Evolutionary conservation across 179 eudicot species (phyloP), one percentile per base, ranked within the genome.

Genomic region (Beta macrorhiza): DNA sequence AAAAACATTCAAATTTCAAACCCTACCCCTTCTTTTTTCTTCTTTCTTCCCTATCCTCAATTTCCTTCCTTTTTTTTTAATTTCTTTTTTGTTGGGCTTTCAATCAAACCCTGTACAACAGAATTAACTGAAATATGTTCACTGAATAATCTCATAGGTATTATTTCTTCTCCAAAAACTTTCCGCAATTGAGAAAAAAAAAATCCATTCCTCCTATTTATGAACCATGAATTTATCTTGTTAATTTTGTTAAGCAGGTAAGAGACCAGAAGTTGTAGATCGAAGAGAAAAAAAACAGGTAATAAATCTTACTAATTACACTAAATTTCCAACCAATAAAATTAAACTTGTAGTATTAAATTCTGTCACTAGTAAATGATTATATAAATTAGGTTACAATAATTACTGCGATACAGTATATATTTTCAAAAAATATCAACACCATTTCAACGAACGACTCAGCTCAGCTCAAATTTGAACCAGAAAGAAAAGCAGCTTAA

Each of bases 111-210:
- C 0, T 11, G 37, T 25, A 20, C 55, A 78, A 55, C 81, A 3
- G 25, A 70, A 57, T 71, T 79, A 70, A 72, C 77, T 79, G 69
- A 79, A 14, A 58, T 72, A 16, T 9, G 8, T 69, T 53, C 76
- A 61, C 42, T 2, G 44, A 25, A 20, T 59, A n/a, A 59, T 15
- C 5, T 58, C 29, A n/a, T 22, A 32, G 2, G 37, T 32, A 32
- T 32, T 32, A 32, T 32, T 32, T 32, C 37, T 45, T 47, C 15
- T 58, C 1, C 4, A 19, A 6, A 14, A 42, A 70, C 9, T 8
- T 20, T 44, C 11, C 11, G 65, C 67, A 37, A 75, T 44, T 56
- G 47, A n/a, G 32, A 37, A 5, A 25, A 2, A 2, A n/a, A n/a
- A 10, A 69, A 69, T n/a, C 10, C 11, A 6, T 32, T 19, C 25